Evolutionary conservation across 2,329 filamentous ascomycete species (phyloP).

Genomic region (Pseudocercospora pini-densiflorae): DNA sequence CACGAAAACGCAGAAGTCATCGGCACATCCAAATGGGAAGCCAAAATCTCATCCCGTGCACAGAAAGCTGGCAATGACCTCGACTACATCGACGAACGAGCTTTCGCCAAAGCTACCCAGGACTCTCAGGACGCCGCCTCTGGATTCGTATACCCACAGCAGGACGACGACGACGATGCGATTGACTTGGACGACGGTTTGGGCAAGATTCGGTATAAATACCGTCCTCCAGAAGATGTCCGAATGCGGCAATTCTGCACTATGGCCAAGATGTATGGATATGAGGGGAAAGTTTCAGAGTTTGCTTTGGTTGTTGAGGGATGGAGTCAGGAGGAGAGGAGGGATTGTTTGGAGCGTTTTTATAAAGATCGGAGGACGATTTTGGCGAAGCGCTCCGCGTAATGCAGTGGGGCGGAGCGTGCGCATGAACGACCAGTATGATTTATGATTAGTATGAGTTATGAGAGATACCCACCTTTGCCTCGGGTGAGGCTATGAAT

Average conservation of each 20-base stretch:
- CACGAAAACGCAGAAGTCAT: constrained; percentile 97
- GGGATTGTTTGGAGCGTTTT: constrained; percentile 78
- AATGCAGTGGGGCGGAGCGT: not conserved
- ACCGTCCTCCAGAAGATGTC: constrained; percentile 75
- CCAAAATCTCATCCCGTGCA: constrained; percentile 77
- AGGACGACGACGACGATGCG: constrained; percentile 33
- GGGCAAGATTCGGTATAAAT: constrained; percentile 59
- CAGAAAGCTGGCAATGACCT: constrained; percentile 62
- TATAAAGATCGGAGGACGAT: constrained; percentile 63
- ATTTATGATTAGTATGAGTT: not conserved
- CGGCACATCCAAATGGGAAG: constrained; percentile 89
- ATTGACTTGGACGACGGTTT: constrained; percentile 24
- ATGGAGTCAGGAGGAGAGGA: constrained; percentile 83
- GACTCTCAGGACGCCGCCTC: constrained; percentile 41
- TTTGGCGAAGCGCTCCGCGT: not conserved
- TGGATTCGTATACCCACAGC: not conserved
- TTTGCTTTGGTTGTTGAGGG: constrained; percentile 91
- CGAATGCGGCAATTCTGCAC: constrained; percentile 84
- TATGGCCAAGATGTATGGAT: constrained; percentile 82
- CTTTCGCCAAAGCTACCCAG: constrained; percentile 49
- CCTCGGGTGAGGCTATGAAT: constrained; percentile 1
- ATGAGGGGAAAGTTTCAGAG: constrained; percentile 69
- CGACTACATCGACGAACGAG: constrained; percentile 53
- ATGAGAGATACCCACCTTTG: constrained; percentile 2
- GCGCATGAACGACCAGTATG: not conserved